Evolutionary conservation across 2,329 filamentous ascomycete genomes (phyloP).

Genomic region (Orbilia brochopaga): DNA sequence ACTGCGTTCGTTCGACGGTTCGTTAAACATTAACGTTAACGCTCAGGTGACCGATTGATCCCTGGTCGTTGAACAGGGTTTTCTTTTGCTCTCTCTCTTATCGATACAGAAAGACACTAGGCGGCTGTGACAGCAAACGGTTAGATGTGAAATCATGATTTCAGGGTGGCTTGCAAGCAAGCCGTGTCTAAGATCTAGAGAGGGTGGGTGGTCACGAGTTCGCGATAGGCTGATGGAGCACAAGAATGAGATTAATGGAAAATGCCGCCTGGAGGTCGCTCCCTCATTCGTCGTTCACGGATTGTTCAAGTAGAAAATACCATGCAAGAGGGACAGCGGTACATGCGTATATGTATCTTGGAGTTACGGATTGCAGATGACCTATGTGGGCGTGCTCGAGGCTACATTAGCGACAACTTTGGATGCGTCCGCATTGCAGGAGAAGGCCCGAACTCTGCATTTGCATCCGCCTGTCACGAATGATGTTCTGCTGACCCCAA

Average conservation of each 20-base stretch:
- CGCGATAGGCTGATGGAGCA: conserved; percentile 21
- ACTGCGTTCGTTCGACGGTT: conserved; percentile 9
- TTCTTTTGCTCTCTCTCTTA: conserved; percentile 12
- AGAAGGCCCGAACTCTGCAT: conserved; percentile 44
- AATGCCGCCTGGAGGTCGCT: background rate
- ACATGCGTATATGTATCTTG: conserved; percentile 1
- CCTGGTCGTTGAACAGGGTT: conserved; percentile 47
- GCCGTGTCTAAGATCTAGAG: conserved; percentile 21
- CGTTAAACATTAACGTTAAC: conserved; percentile 18
- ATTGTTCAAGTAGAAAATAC: conserved; percentile 4
- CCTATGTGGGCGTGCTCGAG: background rate
- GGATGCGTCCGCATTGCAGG: conserved; percentile 33
- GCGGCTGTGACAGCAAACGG: conserved; percentile 5
- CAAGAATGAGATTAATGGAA: conserved; percentile 5
- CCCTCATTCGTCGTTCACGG: conserved; percentile 6
- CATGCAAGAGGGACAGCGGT: background rate
- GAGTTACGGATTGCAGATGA: conserved; percentile 1
- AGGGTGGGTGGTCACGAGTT: conserved; percentile 9
- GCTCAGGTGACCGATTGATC: conserved; percentile 46
- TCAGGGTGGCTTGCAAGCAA: conserved; percentile 1
- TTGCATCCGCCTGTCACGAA: conserved; percentile 44
- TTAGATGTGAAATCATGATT: background rate
- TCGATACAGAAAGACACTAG: conserved; percentile 18
- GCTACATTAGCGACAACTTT: conserved; percentile 3
- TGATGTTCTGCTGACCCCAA: conserved; percentile 47